Percentiles rank a stretch among this genome's conserved stretches.
These are phyloP conservation scores for Ambispora gerdemannii DNA, from an alignment of 192 early-diverging fungal species.

Conservation along the genomic window DNA sequence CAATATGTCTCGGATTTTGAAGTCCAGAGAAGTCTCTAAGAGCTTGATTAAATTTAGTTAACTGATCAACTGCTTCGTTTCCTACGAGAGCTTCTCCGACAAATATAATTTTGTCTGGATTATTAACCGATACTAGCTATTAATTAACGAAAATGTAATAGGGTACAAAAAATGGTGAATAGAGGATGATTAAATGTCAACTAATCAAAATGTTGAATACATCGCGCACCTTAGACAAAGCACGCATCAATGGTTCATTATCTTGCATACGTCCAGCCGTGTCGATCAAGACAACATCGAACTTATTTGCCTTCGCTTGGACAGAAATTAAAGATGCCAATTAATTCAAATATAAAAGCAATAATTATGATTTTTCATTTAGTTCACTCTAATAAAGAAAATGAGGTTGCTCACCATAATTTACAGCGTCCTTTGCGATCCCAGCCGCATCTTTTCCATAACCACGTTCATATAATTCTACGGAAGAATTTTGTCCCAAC, in stretches of 20 bases:
- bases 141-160: not conserved
- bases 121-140: conserved; percentile 80
- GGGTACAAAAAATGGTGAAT: not conserved
- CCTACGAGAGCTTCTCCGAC: conserved; percentile 97
- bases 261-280: conserved; percentile 99
- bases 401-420: conserved; percentile 56
- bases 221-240: conserved; percentile 73
- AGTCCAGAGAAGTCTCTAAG: conserved; percentile 84
- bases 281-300: conserved; percentile 92
- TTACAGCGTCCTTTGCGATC: conserved; percentile 92
- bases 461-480: conserved; percentile 91
- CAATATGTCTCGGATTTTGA: conserved; percentile 82
- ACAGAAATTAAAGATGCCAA: not conserved
- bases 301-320: conserved; percentile 61
- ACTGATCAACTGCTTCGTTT: conserved; percentile 94
- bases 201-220: not conserved
- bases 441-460: conserved; percentile 96
- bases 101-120: conserved; percentile 95
- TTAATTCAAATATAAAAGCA: not conserved
- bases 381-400: not conserved
- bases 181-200: too few relatives aligned
- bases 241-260: conserved; percentile 96
- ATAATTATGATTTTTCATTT: not conserved
- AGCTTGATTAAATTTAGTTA: conserved; percentile 94
- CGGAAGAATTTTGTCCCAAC: conserved; percentile 59